Percentiles rank a stretch among this genome's conserved stretches.
Conservation (phyloP, 1,139 yeast species). For the Geotrichum macrosporum region DNA sequence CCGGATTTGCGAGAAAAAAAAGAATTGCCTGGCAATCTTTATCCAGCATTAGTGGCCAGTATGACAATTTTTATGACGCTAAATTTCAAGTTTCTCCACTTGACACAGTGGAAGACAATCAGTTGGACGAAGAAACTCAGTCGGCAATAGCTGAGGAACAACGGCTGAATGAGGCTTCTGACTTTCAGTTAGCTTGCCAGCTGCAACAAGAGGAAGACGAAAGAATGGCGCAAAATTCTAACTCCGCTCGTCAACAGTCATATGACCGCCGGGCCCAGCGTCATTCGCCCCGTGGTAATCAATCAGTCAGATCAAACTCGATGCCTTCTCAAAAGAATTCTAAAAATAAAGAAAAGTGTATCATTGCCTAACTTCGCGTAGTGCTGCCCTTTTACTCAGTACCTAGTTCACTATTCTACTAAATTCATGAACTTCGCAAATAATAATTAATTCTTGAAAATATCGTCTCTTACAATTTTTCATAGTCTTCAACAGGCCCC, state of each 20-base stretch:
- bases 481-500: neutral
- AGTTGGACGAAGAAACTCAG: slow-evolving; percentile 38
- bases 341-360: slow-evolving; percentile 3
- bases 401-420: no score
- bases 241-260: slow-evolving; percentile 22
- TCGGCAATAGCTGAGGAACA: slow-evolving; percentile 24
- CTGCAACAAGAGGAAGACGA: slow-evolving; percentile 64
- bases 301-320: neutral
- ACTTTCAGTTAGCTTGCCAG: slow-evolving; percentile 47
- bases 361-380: neutral
- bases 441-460: neutral
- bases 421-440: no score
- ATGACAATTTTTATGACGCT: slow-evolving; percentile 64
- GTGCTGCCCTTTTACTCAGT: no score
- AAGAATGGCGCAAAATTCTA: slow-evolving; percentile 46
- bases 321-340: neutral
- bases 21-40: slow-evolving; percentile 74
- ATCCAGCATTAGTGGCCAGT: slow-evolving; percentile 58
- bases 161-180: slow-evolving; percentile 31
- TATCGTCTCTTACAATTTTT: neutral
- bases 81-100: slow-evolving; percentile 31
- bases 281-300: no score
- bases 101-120: slow-evolving; percentile 15
- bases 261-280: no score
- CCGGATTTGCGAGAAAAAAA: slow-evolving; percentile 50